phyloP scores from a whole-genome alignment of 345 rosid species.

The Reutealis trisperma region DNA sequence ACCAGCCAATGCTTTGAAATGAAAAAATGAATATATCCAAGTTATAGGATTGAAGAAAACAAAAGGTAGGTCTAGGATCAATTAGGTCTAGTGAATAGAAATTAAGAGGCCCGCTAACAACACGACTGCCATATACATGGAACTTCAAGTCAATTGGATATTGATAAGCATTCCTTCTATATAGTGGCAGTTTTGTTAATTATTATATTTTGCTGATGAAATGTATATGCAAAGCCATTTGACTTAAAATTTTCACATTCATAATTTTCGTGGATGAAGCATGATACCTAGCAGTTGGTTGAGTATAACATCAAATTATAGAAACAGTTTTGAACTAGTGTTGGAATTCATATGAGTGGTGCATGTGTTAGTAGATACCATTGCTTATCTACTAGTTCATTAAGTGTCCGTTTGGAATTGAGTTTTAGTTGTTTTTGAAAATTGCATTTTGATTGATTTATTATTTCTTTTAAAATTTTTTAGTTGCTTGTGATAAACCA shows the following conservation, averaged over 20 bases:
- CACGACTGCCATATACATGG: not conserved
- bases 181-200: not conserved
- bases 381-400: not conserved
- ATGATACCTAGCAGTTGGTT: not conserved
- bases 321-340: not conserved
- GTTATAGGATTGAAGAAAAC: no score
- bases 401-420: no score
- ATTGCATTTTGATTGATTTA: no score
- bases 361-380: not conserved
- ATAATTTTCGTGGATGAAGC: no score
- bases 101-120: not conserved
- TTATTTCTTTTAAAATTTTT: no score
- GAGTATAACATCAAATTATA: not conserved
- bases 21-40: not conserved
- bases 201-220: no score
- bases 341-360: not conserved
- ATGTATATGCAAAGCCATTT: no score
- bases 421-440: no score
- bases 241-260: no score
- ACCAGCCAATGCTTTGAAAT: not conserved
- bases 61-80: no score
- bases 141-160: not conserved
- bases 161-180: not conserved
- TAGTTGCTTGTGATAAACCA: no score
- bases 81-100: not conserved